Conservation (phyloP, 176 grass and related monocot genomes). For the Zea mays region Zm-B73-REFERENCE-NAM-5.0 NC_050100.1:6783001-6783500, state of each 20-base stretch:
- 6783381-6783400: not conserved
- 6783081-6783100: not conserved
- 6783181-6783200: not conserved
- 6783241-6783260: not conserved
- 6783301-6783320: not conserved
- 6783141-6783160: not conserved
- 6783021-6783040: not conserved
- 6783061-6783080: not conserved
- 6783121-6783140: not conserved
- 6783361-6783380: not conserved
- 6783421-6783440: not conserved
- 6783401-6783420: not conserved
- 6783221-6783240: not conserved
- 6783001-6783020: not conserved
- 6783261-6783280: not conserved
- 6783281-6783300: not conserved
- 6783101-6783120: not conserved
- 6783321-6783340: not conserved
- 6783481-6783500: not conserved
- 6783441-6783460: not conserved
- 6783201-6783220: not conserved
- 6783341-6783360: not conserved
- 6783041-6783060: not conserved
- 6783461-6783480: not conserved
- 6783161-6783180: not conserved